Evolutionary conservation across 148 eudicot genomes (phyloP).

Genomic region (Nepenthes mirabilis): DNA sequence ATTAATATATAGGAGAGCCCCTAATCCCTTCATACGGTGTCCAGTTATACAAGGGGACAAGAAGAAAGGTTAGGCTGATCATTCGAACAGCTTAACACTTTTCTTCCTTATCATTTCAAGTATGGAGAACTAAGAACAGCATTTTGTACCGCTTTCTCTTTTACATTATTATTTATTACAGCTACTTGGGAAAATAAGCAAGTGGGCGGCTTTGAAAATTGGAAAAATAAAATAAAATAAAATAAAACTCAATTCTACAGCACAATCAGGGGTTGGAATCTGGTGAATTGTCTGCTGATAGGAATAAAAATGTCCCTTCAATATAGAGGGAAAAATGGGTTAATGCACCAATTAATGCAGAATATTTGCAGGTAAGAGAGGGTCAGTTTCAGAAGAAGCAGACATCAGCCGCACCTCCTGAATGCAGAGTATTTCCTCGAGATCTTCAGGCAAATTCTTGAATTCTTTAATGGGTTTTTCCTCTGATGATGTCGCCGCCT

Average conservation of each 20-base stretch:
- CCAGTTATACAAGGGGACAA: slow-evolving; percentile 3
- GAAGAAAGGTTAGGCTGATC: slow-evolving; percentile 3
- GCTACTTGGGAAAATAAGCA: too few species aligned
- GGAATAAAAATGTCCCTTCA: neutral
- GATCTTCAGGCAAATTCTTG: neutral
- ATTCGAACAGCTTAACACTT: neutral
- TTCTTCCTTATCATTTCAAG: neutral
- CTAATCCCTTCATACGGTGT: neutral
- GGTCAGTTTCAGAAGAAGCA: slow-evolving; percentile 3
- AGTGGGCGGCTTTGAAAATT: neutral
- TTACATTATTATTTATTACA: neutral
- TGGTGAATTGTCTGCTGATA: neutral
- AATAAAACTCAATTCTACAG: slow-evolving; percentile 1
- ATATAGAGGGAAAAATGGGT: neutral
- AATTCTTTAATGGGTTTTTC: neutral
- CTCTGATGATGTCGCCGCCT: too few species aligned
- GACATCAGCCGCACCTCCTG: neutral
- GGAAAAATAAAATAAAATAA: neutral
- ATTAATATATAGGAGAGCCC: too few species aligned
- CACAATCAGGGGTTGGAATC: slow-evolving; percentile 2
- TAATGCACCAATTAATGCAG: neutral
- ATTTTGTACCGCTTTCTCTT: neutral
- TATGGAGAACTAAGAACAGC: slow-evolving; percentile 1
- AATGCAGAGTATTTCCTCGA: slow-evolving; percentile 4
- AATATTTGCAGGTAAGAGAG: slow-evolving; percentile 3